Evolutionary conservation across 352 stramenopile species (phyloP).

Genomic region (Globisporangium emineosum): DNA sequence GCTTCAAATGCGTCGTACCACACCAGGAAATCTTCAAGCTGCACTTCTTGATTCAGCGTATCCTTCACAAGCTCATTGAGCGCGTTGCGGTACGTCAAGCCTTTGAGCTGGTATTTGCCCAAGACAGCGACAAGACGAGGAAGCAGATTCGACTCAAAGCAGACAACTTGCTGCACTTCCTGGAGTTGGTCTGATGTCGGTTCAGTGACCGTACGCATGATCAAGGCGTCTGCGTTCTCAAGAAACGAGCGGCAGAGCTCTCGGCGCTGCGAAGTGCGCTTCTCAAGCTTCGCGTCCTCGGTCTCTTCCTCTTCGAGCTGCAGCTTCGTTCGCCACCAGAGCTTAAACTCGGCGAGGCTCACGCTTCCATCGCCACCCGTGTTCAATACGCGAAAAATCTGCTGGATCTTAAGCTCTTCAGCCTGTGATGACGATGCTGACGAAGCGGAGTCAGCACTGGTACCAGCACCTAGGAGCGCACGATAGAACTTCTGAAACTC

Average conservation of each 20-base stretch:
- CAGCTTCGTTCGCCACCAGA: constrained; percentile 76
- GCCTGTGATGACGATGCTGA: neutral
- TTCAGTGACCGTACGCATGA: constrained; percentile 7
- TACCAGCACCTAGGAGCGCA: constrained; percentile 31
- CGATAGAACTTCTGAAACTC: constrained; percentile 62
- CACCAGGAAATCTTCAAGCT: constrained; percentile 40
- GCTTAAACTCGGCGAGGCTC: constrained; percentile 64
- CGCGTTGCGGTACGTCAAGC: constrained; percentile 45
- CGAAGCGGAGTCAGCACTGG: too few species aligned
- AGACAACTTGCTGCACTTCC: constrained; percentile 5
- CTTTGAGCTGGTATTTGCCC: constrained; percentile 51
- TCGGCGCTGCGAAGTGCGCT: constrained; percentile 20
- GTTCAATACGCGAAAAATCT: constrained; percentile 60
- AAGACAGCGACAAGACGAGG: constrained; percentile 48
- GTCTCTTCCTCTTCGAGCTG: constrained; percentile 52
- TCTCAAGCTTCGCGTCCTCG: constrained; percentile 26
- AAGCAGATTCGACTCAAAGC: constrained; percentile 58
- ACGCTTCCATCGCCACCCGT: constrained; percentile 62
- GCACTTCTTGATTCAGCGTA: constrained; percentile 37
- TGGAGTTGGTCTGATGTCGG: too few species aligned
- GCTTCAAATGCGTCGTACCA: constrained; percentile 57
- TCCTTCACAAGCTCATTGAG: constrained; percentile 40
- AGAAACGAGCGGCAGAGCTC: constrained; percentile 41
- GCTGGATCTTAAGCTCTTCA: constrained; percentile 28
- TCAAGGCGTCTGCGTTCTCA: constrained; percentile 34